A percentile compares a stretch with the other conserved stretches of the same genome.
Evolutionary conservation across 768 basidiomycete species (phyloP).

Genomic region (Fistulinella prunicolor): DNA sequence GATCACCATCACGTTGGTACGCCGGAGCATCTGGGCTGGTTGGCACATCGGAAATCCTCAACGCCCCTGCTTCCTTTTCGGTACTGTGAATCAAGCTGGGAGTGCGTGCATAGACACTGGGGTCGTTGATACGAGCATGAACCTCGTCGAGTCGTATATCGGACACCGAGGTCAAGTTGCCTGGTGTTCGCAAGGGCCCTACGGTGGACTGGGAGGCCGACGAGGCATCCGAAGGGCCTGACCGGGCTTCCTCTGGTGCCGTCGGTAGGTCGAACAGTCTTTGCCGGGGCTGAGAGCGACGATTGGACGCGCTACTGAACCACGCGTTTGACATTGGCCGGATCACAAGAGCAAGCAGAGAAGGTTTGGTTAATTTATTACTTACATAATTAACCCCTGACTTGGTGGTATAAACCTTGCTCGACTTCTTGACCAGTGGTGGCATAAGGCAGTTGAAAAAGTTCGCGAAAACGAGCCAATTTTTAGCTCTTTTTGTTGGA

Average conservation of each 20-base stretch:
- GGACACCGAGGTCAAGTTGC: slow-evolving; percentile 17
- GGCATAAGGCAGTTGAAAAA: no score
- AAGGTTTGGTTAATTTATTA: no score
- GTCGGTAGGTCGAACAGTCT: slow-evolving; percentile 1
- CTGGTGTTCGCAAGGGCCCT: slow-evolving; percentile 10
- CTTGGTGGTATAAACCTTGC: no score
- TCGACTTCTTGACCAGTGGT: no score
- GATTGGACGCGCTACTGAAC: background rate
- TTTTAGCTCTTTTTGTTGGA: no score
- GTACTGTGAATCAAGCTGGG: slow-evolving; percentile 16
- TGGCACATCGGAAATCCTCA: slow-evolving; percentile 9
- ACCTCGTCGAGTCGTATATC: slow-evolving; percentile 22
- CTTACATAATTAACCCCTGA: slow-evolving; percentile 14
- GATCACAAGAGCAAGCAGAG: no score
- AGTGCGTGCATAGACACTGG: slow-evolving; percentile 20
- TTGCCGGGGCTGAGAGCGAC: background rate
- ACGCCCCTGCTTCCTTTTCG: slow-evolving; percentile 8
- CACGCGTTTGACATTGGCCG: no score
- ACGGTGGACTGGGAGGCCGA: slow-evolving; percentile 18
- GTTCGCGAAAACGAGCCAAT: no score
- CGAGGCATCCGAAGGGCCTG: slow-evolving; percentile 9
- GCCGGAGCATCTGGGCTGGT: slow-evolving; percentile 6
- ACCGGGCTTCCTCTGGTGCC: background rate
- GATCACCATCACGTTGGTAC: slow-evolving; percentile 2
- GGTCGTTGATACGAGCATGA: slow-evolving; percentile 25